A percentile compares a stretch with the other conserved stretches of the same genome.
phyloP scores from a whole-genome alignment of 495 filamentous ascomycete genomes.

The Neurospora pannonica region DNA sequence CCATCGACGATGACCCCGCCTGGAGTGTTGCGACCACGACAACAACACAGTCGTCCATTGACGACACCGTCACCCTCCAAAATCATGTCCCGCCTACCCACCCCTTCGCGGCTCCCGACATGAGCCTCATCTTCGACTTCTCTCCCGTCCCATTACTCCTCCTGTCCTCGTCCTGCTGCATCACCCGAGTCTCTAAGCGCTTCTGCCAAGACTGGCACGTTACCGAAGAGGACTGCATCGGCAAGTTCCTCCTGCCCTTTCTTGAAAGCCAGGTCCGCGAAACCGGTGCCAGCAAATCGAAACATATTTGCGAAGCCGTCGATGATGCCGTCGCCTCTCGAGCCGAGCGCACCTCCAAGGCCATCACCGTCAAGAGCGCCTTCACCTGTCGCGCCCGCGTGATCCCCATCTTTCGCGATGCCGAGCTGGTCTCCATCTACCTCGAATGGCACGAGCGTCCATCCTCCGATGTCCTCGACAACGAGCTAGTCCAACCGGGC shows the following conservation, averaged over 20 bases:
- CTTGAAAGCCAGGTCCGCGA: conserved; percentile 22
- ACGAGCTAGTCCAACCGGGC: conserved; percentile 32
- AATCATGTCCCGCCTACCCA: neutral
- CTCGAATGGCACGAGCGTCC: conserved; percentile 36
- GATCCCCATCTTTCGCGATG: conserved; percentile 39
- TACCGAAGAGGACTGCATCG: conserved; percentile 30
- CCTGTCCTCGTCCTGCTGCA: conserved; percentile 35
- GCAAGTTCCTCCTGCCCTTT: conserved; percentile 34
- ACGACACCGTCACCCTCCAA: neutral
- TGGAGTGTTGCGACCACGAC: neutral
- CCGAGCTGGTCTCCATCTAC: conserved; percentile 39
- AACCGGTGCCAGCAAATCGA: conserved; percentile 26
- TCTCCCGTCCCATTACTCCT: conserved; percentile 43
- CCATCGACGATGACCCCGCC: neutral
- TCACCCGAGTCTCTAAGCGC: conserved; percentile 42
- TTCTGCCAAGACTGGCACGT: conserved; percentile 32
- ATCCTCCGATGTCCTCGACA: conserved; percentile 18
- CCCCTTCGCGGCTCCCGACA: conserved; percentile 2
- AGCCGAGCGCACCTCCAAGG: conserved; percentile 18
- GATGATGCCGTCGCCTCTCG: conserved; percentile 35
- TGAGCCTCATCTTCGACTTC: conserved; percentile 30
- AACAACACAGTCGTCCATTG: neutral
- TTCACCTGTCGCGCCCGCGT: conserved; percentile 35
- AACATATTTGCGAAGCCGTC: conserved; percentile 30
- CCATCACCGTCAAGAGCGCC: conserved; percentile 9